Conservation (phyloP, 2,329 filamentous ascomycete species). For the Trichoderma sp. region DNA sequence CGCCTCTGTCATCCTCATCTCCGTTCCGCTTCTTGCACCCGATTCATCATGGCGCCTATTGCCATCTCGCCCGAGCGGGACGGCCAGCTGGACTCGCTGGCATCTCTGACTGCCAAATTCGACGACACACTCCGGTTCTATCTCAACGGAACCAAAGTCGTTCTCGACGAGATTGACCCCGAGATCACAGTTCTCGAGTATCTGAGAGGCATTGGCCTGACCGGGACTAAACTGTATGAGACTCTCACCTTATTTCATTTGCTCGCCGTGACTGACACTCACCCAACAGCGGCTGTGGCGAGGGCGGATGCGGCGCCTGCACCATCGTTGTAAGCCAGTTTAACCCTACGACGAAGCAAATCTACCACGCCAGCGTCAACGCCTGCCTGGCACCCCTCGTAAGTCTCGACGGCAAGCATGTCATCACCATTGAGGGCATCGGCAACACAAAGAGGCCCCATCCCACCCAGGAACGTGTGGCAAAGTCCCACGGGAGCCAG, state of each 20-base stretch:
- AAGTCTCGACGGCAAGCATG: constrained; percentile 95
- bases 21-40: neutral
- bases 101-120: constrained; percentile 69
- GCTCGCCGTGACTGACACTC: constrained; percentile 19
- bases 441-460: constrained; percentile 85
- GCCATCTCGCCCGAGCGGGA: constrained; percentile 55
- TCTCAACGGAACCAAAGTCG: constrained; percentile 88
- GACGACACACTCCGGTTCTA: constrained; percentile 91
- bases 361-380: constrained; percentile 97
- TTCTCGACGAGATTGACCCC: constrained; percentile 83
- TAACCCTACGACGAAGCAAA: constrained; percentile 87
- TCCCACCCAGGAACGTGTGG: constrained; percentile 86
- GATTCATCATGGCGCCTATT: constrained; percentile 55
- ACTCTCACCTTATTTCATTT: too few relatives aligned
- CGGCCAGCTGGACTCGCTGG: constrained; percentile 39
- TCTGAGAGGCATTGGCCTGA: constrained; percentile 86
- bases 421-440: constrained; percentile 96
- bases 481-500: constrained; percentile 88
- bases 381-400: constrained; percentile 91
- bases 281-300: constrained; percentile 72
- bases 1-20: neutral
- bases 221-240: constrained; percentile 81
- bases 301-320: constrained; percentile 95
- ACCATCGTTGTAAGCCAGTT: constrained; percentile 93
- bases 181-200: constrained; percentile 93